These are phyloP conservation scores for Komagataella populi DNA, from an alignment of 805 yeast genomes.

Conservation along the genomic window DNA sequence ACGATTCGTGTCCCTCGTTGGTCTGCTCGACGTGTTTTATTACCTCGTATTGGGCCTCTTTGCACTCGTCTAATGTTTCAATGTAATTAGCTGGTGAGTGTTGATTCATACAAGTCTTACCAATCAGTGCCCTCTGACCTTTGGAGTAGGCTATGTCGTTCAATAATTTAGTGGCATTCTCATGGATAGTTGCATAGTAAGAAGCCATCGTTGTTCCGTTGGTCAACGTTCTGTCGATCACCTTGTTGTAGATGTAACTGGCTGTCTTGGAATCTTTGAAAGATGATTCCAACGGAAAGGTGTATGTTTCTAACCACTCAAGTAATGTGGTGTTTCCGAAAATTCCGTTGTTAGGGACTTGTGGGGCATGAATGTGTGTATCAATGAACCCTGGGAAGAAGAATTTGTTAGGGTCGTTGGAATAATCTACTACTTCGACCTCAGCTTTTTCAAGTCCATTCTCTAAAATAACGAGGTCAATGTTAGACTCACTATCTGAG, in stretches of 20 bases:
- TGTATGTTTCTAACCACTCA: constrained; percentile 81
- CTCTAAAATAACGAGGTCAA: constrained; percentile 1
- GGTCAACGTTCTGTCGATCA: constrained; percentile 53
- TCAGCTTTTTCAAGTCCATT: constrained; percentile 8
- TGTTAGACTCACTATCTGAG: constrained; percentile 8
- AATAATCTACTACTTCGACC: constrained; percentile 17
- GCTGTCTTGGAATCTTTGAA: constrained; percentile 45
- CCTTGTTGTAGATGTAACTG: constrained; percentile 43
- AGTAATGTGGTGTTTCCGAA: constrained; percentile 76
- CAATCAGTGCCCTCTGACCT: constrained; percentile 86
- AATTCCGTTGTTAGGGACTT: constrained; percentile 69
- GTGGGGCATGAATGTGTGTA: constrained; percentile 79
- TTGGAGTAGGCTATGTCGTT: constrained; percentile 51
- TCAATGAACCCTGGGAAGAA: constrained; percentile 77
- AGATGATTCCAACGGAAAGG: constrained; percentile 79
- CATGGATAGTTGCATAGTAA: constrained; percentile 82
- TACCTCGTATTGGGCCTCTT: constrained; percentile 37
- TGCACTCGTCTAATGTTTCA: constrained; percentile 39
- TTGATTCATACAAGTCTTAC: constrained; percentile 89
- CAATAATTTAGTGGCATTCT: constrained; percentile 58
- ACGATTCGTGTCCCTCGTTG: constrained; percentile 23
- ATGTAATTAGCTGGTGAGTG: constrained; percentile 63
- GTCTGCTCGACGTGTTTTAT: constrained; percentile 35
- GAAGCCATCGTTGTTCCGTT: constrained; percentile 90
- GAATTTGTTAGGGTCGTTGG: constrained; percentile 31